These are phyloP conservation scores for Rhizopogon vinicolor DNA, from an alignment of 768 basidiomycete species.

Conservation along the genomic window DNA sequence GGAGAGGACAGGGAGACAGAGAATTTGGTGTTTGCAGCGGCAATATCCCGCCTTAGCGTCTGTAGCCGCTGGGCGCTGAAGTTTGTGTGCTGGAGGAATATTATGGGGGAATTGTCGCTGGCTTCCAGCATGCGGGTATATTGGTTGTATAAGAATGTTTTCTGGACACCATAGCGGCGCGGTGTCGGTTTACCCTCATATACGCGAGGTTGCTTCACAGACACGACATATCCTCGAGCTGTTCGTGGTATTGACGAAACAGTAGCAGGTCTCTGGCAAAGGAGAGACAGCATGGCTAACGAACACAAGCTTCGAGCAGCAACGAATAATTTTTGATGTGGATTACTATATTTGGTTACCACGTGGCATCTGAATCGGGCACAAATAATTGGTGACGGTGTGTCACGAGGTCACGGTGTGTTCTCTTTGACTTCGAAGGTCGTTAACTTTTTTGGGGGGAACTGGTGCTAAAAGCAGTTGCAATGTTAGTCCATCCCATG, in stretches of 20 bases:
- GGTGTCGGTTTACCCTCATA: slow-evolving; percentile 51
- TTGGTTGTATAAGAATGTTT: slow-evolving; percentile 75
- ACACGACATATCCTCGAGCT: slow-evolving; percentile 51
- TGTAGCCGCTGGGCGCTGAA: slow-evolving; percentile 66
- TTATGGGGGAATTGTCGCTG: slow-evolving; percentile 53
- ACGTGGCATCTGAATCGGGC: not conserved
- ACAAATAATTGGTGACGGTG: slow-evolving; percentile 12
- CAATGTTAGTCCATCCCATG: slow-evolving; percentile 16
- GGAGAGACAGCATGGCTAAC: slow-evolving; percentile 8
- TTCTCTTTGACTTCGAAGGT: slow-evolving; percentile 11
- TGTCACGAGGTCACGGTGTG: slow-evolving; percentile 24
- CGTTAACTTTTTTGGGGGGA: slow-evolving; percentile 6
- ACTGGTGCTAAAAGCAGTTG: slow-evolving; percentile 1
- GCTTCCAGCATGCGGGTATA: slow-evolving; percentile 68
- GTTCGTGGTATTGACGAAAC: slow-evolving; percentile 9
- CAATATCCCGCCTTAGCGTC: slow-evolving; percentile 65
- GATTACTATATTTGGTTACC: too few species aligned
- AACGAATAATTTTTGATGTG: not conserved
- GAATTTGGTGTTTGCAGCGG: slow-evolving; percentile 44
- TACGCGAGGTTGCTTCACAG: slow-evolving; percentile 45
- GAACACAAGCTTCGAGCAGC: not conserved
- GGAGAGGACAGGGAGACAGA: slow-evolving; percentile 24
- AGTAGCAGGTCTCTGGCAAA: slow-evolving; percentile 3
- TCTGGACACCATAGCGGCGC: slow-evolving; percentile 75
- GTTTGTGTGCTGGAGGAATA: slow-evolving; percentile 77